Evolutionary conservation across 495 filamentous ascomycete species (phyloP), one percentile per base, ranked within the genome.

Genomic region (Penicillium lagena): DNA sequence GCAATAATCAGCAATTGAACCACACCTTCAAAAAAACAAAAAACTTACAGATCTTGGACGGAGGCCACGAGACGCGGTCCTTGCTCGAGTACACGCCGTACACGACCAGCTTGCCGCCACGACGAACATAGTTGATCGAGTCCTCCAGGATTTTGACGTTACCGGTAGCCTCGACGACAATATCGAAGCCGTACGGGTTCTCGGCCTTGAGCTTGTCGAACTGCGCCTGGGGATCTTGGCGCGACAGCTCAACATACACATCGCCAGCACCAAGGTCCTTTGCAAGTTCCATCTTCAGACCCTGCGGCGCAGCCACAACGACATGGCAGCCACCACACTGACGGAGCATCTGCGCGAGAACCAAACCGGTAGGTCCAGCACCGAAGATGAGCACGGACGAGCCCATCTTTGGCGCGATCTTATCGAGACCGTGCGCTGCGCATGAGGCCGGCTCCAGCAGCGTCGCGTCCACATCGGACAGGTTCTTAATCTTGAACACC

Each of bases 361-460:
- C 71, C 33, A 81, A 64, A 50, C 80, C 80, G 34, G 82, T 87
- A 29, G 82, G 83, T 12, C 83, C 83, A 41, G 82, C 82, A 47
- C 81, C 83, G 59, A 85, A 83, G 33, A 73, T 71, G 30, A 84
- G 72, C 29, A 83, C 81, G 28, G 77, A 77, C 3, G 81, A 85
- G 36, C 80, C 81, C 55, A 84, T 72, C 62, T 79, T 80, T 2
- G 82, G 82, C 1, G 77, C 73, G 50, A 87, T 87, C 69, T 81
- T 85, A 56, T 87, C 83, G 22, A 86, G 66, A 27, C 82, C 83
- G 50, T 87, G 83, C 34, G 77, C 76, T 22, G 83, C 82, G 51
- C 82, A 86, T 6, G 83, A 84, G 9, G 82, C 82, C 9, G 83
- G 83, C 57, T 87, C 83, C 40, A 87, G 73, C 17, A 87, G 71